Evolutionary conservation across 768 basidiomycete species (phyloP).

Genomic region (Dacryopinax primogenitus): DNA sequence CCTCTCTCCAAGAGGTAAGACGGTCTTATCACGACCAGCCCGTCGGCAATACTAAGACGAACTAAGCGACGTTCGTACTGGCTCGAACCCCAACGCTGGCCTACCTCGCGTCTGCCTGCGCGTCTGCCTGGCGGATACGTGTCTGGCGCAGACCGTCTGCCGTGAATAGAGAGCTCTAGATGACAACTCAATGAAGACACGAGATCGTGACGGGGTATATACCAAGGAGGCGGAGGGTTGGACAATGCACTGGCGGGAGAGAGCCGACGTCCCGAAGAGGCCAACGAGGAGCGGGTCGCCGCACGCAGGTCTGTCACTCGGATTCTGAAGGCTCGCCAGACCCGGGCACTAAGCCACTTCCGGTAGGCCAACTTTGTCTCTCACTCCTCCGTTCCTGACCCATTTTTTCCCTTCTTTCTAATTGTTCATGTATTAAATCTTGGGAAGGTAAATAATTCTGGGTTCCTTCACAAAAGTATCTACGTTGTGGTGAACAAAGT

Average conservation of each 20-base stretch:
- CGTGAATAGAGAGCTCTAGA: background rate
- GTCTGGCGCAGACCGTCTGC: background rate
- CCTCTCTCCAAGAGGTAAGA: conserved; percentile 4
- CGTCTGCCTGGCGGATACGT: background rate
- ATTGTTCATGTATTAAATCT: background rate
- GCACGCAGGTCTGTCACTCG: conserved; percentile 1
- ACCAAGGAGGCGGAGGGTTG: background rate
- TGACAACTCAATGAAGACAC: background rate
- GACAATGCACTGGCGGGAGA: background rate
- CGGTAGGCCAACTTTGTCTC: background rate
- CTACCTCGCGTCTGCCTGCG: conserved; percentile 6
- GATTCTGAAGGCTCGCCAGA: background rate
- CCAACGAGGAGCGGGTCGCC: conserved; percentile 1
- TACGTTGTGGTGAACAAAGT: background rate
- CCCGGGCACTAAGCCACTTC: conserved; percentile 2
- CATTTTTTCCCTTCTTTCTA: background rate
- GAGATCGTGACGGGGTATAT: background rate
- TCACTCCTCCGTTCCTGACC: background rate
- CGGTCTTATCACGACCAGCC: background rate
- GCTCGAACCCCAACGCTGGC: background rate
- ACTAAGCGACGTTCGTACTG: conserved; percentile 2
- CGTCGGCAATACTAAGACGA: background rate
- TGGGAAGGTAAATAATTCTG: background rate
- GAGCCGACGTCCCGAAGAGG: background rate
- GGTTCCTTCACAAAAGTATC: background rate